These are phyloP conservation scores for Iris macrosiphon DNA, from an alignment of 106 monocot genomes.

Conservation along the genomic window DNA sequence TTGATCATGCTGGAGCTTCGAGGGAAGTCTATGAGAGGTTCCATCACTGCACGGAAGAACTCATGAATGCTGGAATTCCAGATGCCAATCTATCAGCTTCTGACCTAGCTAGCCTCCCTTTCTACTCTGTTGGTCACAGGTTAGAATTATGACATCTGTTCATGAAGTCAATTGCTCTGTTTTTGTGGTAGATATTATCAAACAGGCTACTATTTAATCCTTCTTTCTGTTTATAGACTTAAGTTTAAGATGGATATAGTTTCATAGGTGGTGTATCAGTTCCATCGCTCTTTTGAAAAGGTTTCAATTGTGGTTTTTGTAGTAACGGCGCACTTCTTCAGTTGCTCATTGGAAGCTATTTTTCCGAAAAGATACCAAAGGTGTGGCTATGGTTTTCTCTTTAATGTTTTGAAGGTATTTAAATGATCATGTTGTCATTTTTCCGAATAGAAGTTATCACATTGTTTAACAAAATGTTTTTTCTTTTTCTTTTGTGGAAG, in stretches of 20 bases:
- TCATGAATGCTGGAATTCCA: slow-evolving; percentile 41
- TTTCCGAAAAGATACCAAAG: slow-evolving; percentile 82
- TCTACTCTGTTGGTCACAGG: slow-evolving; percentile 96
- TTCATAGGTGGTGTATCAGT: too few relatives aligned
- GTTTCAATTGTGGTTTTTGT: slow-evolving; percentile 10
- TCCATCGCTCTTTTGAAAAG: too few relatives aligned
- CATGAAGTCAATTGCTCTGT: not conserved
- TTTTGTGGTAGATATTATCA: too few relatives aligned
- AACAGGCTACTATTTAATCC: too few relatives aligned
- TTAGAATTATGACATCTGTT: not conserved
- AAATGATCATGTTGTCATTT: not conserved
- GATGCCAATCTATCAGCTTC: slow-evolving; percentile 24
- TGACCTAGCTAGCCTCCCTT: slow-evolving; percentile 49
- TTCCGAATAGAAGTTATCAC: not conserved
- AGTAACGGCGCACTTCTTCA: slow-evolving; percentile 97
- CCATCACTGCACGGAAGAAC: slow-evolving; percentile 47
- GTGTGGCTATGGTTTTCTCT: slow-evolving; percentile 19
- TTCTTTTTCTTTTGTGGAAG: slow-evolving; percentile 25
- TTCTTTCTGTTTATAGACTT: too few relatives aligned
- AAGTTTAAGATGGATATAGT: too few relatives aligned
- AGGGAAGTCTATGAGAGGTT: slow-evolving; percentile 67
- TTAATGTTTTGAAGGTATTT: not conserved
- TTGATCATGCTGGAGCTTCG: slow-evolving; percentile 71
- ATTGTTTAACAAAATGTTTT: not conserved
- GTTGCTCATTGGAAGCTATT: slow-evolving; percentile 83